phyloP scores from a whole-genome alignment of 225 moss, liverwort and hornwort genomes.

The Physcomitrium patens region DNA sequence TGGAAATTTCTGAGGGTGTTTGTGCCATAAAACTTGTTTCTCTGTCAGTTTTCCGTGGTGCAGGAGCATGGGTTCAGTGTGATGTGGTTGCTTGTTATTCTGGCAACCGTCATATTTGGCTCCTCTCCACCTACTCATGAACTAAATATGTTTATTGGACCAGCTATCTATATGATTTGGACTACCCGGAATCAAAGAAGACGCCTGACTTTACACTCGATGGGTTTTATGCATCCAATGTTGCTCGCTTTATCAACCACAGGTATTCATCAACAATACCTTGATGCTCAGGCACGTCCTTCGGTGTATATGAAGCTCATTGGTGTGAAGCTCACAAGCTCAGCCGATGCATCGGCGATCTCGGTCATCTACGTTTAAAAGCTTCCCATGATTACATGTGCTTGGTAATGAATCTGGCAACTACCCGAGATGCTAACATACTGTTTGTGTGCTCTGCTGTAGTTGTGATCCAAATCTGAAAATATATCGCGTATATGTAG shows the following conservation, averaged over 20 bases:
- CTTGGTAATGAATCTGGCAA: not conserved
- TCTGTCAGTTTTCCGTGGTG: too few relatives aligned
- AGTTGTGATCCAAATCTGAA: conserved; percentile 97
- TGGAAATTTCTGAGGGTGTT: too few relatives aligned
- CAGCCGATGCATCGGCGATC: too few relatives aligned
- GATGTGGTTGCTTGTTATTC: not conserved
- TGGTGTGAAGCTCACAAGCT: not conserved
- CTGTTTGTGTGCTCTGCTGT: conserved; percentile 27
- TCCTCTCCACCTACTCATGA: conserved; percentile 16
- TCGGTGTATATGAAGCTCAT: conserved; percentile 4
- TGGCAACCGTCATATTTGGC: not conserved
- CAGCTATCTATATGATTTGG: conserved; percentile 94
- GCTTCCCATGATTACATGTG: not conserved
- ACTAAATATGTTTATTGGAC: conserved; percentile 34
- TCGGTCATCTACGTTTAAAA: not conserved
- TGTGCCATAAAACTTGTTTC: too few relatives aligned
- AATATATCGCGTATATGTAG: conserved; percentile 85
- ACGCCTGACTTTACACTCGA: conserved; percentile 80
- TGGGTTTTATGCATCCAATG: conserved; percentile 85
- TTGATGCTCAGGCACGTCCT: not conserved
- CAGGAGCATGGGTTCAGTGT: not conserved
- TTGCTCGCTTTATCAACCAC: conserved; percentile 96
- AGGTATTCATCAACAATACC: conserved; percentile 44
- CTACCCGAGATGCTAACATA: conserved; percentile 21
- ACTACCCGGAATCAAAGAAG: conserved; percentile 80